phyloP scores from a whole-genome alignment of 495 filamentous ascomycete genomes.

The Penicillium crystallinum region DNA sequence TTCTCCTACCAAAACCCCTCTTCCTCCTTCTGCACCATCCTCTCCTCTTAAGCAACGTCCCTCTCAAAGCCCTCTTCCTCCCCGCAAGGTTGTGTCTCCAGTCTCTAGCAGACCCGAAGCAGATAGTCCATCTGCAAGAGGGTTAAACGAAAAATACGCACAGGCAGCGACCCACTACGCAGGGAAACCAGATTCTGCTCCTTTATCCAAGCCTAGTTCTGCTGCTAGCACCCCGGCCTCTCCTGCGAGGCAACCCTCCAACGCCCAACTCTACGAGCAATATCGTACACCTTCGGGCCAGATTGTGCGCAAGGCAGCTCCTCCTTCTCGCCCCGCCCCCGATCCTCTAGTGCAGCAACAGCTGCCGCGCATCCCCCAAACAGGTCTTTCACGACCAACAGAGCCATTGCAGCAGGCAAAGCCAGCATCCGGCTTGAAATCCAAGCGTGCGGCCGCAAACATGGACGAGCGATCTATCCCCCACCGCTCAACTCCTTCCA shows the following conservation, averaged over 20 bases:
- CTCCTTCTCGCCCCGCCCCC: constrained; percentile 11
- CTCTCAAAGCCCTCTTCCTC: neutral
- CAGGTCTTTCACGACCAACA: constrained; percentile 4
- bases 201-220: constrained; percentile 21
- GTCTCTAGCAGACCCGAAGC: neutral
- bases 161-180: constrained; percentile 11
- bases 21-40: constrained; percentile 12
- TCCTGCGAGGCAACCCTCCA: neutral
- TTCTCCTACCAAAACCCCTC: constrained; percentile 14
- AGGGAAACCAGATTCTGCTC: neutral
- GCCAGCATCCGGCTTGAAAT: constrained; percentile 17
- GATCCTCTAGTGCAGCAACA: constrained; percentile 1
- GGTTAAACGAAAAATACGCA: constrained; percentile 8
- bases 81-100: constrained; percentile 1
- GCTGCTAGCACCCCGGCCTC: constrained; percentile 18
- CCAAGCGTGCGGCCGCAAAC: constrained; percentile 19
- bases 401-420: constrained; percentile 4
- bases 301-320: constrained; percentile 5
- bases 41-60: constrained; percentile 1
- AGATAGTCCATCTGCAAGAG: constrained; percentile 1
- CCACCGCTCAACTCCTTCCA: constrained; percentile 6
- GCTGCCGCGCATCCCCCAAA: neutral
- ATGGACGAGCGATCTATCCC: constrained; percentile 7
- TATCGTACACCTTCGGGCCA: constrained; percentile 37
- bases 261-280: constrained; percentile 38